Base-by-base conservation (phyloP, 768 basidiomycete genomes). In the Chiua virens region DNA sequence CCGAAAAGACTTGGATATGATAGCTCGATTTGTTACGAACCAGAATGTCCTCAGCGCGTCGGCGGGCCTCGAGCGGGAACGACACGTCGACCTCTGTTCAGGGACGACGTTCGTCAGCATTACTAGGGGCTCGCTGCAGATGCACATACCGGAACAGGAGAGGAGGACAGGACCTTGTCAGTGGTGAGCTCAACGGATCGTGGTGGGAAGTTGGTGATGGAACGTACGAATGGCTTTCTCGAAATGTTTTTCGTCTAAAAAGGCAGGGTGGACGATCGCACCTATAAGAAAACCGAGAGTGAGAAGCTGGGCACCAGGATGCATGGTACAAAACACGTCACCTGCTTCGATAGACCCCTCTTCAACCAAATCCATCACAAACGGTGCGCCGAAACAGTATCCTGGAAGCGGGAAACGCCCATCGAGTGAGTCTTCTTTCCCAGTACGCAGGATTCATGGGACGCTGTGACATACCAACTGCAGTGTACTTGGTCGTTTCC, bases 331-430 rank as follows among this genome's bases (percentile, higher is more conserved):
- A 4, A 9, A 27, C 34, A 10, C 30, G 65, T 35, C 55, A 81
- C 81, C 73, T 39, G 80, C 79, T 3, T 71, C 67, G 41, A 80
- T 64, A 45, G 71, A 66, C 21, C 76, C 75, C 0, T 69, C 73
- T 3, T 73, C 69, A 2, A 73, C 73, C 4, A 77, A 64, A 21
- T 81, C 71, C 45, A 81, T 64, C 5, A 73, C 73, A 45, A 73
- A 79, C 0, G 79, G 74, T 6, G 69, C 82, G 3, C 81, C 80
- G 52, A 81, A 82, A 58, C 80, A 85, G 45, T 82, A 82, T 5
- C 81, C 79, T 81, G 8, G 28, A 30, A 9, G n/a, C n/a, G 30
- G 30, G 8, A 30, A 30, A 13, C 8, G 32, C 4, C 11, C 4
- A 7, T 34, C 13, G 15, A 15, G 6, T 34, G 32, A 34, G 32